These are phyloP conservation scores for Parietichytrium sp. DNA, from an alignment of 108 stramenopile genomes.

Conservation along the genomic window DNA sequence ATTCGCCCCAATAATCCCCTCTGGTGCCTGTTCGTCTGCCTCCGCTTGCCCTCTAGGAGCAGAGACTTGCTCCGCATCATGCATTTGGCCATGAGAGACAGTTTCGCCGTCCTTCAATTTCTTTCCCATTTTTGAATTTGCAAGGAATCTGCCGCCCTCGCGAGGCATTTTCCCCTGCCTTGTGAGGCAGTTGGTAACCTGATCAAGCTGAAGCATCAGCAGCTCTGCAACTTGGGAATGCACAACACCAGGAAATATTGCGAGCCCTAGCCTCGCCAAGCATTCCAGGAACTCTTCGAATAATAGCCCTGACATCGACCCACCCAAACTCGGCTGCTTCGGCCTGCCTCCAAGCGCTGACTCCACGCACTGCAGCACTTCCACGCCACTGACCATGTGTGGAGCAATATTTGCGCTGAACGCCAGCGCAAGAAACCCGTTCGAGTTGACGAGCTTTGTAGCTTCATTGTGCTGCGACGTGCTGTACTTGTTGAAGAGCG, in stretches of 20 bases:
- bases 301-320: neutral
- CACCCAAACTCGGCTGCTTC: too few relatives aligned
- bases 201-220: slow-evolving; percentile 14
- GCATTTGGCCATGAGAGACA: too few relatives aligned
- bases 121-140: too few relatives aligned
- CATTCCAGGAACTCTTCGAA: slow-evolving; percentile 27
- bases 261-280: neutral
- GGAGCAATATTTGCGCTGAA: neutral
- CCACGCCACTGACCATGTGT: neutral
- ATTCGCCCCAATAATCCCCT: too few relatives aligned
- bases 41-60: too few relatives aligned
- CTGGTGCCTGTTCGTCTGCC: too few relatives aligned
- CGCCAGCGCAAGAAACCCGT: neutral
- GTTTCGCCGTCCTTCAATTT: too few relatives aligned
- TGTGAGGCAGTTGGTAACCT: neutral
- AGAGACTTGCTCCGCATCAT: too few relatives aligned
- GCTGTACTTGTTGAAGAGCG: too few relatives aligned
- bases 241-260: neutral
- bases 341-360: neutral
- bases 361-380: slow-evolving; percentile 6
- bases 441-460: too few relatives aligned
- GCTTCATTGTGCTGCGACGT: too few relatives aligned
- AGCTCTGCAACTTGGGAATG: neutral
- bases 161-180: neutral
- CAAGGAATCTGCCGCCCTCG: too few relatives aligned